Percentiles rank a stretch among this genome's conserved stretches.
These are phyloP conservation scores for Tritrichomonas musculus DNA, from an alignment of 208 protist genomes.

Conservation along the genomic window DNA sequence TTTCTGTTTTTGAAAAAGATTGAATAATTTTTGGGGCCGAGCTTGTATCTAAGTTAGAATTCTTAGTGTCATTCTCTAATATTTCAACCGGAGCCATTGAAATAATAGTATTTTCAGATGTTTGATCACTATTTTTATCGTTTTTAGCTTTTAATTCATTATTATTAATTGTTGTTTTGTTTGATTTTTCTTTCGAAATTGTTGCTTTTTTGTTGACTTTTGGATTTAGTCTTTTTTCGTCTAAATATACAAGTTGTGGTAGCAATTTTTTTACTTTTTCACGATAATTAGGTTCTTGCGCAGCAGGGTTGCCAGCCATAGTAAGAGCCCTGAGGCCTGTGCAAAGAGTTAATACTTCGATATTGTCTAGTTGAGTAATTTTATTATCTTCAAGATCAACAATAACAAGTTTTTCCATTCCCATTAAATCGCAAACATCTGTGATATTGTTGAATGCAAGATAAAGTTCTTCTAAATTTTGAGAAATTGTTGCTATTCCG, in stretches of 20 bases:
- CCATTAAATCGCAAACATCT: neutral
- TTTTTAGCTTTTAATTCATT: too few relatives aligned
- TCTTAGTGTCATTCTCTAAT: too few relatives aligned
- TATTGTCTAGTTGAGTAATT: neutral
- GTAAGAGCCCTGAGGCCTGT: neutral
- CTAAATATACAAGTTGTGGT: neutral
- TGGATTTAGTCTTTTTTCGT: neutral
- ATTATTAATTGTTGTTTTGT: too few relatives aligned
- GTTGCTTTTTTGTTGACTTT: neutral
- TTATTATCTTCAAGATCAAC: slow-evolving; percentile 20
- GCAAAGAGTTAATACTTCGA: neutral
- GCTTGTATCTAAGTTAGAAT: too few relatives aligned
- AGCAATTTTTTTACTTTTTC: slow-evolving; percentile 27
- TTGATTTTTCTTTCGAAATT: too few relatives aligned
- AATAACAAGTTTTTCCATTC: neutral
- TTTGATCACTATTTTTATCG: too few relatives aligned
- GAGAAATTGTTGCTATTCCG: slow-evolving; percentile 1
- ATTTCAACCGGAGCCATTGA: too few relatives aligned
- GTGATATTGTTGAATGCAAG: slow-evolving; percentile 5
- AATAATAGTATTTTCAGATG: too few relatives aligned
- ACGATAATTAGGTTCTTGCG: neutral
- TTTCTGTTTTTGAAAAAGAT: too few relatives aligned
- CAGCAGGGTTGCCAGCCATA: neutral
- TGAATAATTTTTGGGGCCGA: too few relatives aligned
- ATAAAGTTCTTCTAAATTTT: slow-evolving; percentile 14